phyloP scores from a whole-genome alignment of 257 asterid genomes.

The Cordia subcordata region DNA sequence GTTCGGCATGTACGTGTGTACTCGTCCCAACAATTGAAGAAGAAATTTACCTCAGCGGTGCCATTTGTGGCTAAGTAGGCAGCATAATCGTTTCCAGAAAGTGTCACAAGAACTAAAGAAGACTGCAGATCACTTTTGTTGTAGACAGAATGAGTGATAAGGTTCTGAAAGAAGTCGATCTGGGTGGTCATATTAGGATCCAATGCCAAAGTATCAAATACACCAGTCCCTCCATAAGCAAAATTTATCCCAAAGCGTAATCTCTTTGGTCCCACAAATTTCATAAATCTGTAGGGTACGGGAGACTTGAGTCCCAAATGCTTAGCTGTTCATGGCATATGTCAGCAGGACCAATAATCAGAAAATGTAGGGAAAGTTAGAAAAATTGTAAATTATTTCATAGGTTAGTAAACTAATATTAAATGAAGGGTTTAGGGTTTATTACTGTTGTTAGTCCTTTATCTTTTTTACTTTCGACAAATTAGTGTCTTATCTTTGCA shows the following conservation, averaged over 20 bases:
- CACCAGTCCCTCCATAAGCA: conserved; percentile 88
- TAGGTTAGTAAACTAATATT: no score
- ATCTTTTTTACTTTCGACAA: no score
- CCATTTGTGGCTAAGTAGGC: conserved; percentile 37
- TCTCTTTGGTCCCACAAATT: conserved; percentile 27
- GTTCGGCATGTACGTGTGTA: no score
- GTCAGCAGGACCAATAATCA: no score
- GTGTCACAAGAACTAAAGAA: conserved; percentile 45
- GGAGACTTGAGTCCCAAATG: conserved; percentile 61
- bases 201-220: conserved; percentile 42
- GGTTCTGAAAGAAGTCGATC: conserved; percentile 43
- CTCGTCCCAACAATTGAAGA: no score
- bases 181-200: conserved; percentile 63
- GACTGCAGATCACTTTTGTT: conserved; percentile 36
- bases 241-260: conserved; percentile 59
- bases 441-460: no score
- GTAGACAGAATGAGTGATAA: conserved; percentile 35
- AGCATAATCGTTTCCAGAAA: conserved; percentile 68
- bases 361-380: no score
- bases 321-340: conserved; percentile 38
- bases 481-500: no score
- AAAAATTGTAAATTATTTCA: no score
- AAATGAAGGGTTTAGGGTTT: no score
- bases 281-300: conserved; percentile 52
- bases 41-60: conserved; percentile 27